phyloP scores from a whole-genome alignment of 208 protist genomes.

The Trypanosomatidae sp. region DNA sequence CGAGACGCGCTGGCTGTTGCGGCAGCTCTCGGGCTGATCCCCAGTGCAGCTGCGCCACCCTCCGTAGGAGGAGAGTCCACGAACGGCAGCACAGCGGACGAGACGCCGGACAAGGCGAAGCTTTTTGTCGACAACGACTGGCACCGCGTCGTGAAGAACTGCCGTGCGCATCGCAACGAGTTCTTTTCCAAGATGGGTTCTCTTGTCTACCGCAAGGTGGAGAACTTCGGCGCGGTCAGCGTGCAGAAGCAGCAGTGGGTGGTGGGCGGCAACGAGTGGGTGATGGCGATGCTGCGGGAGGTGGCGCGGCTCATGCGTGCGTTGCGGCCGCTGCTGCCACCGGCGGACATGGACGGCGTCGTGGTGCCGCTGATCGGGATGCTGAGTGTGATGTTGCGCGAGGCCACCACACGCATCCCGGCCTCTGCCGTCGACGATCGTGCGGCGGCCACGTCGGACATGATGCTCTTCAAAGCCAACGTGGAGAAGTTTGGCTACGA shows the following conservation, averaged over 20 bases:
- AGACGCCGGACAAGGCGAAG: constrained; percentile 1
- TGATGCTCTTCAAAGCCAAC: constrained; percentile 89
- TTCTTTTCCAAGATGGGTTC: constrained; percentile 69
- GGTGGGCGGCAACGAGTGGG: constrained; percentile 72
- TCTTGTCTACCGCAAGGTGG: constrained; percentile 72
- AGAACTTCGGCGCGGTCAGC: constrained; percentile 39
- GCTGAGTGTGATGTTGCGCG: constrained; percentile 59
- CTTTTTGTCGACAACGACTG: constrained; percentile 68
- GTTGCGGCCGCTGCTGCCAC: constrained; percentile 64
- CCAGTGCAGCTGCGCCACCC: too few relatives aligned
- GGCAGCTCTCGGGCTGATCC: constrained; percentile 23
- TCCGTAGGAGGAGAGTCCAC: background rate
- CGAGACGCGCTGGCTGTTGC: constrained; percentile 22
- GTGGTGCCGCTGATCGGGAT: constrained; percentile 74
- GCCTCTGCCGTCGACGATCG: constrained; percentile 29
- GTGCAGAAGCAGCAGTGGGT: constrained; percentile 46
- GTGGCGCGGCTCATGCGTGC: constrained; percentile 68
- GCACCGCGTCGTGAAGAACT: constrained; percentile 48
- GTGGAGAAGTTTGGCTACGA: constrained; percentile 91
- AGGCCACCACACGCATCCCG: constrained; percentile 51
- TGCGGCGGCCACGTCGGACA: constrained; percentile 49
- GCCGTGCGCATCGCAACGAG: constrained; percentile 57
- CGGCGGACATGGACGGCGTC: constrained; percentile 56
- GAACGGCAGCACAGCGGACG: background rate
- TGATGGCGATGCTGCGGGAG: constrained; percentile 89